Base-by-base conservation (phyloP, 768 basidiomycete species). In the Austroboletus eburneus region DNA sequence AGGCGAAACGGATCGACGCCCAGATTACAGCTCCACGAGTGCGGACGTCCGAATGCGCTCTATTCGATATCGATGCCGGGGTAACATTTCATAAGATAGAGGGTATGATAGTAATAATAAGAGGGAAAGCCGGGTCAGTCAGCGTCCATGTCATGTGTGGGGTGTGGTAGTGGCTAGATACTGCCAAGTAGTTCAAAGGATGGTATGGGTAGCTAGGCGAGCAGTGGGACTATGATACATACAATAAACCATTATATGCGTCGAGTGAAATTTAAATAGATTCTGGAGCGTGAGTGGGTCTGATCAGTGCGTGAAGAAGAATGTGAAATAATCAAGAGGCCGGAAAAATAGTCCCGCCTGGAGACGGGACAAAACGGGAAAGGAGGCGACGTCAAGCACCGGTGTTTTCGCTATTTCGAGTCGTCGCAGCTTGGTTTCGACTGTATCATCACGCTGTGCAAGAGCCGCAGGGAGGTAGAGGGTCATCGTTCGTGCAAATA, bases 401-500 rank as follows among this genome's bases (percentile, higher is more conserved):
- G 35, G 45, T 2, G 34, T 43, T 38, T n/a, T n/a, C n/a, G n/a
- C n/a, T n/a, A n/a, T n/a, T n/a, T n/a, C 16, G 9, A 16, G 12
- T 27, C 29, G 23, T 20, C 32, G 45, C 36, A 20, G 42, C 14
- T 2, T 40, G 52, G 30, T 54, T 43, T 52, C 32, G 32, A 20
- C 9, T 10, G 39, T 38, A 51, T 38, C 42, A 42, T 25, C 9
- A 39, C 12, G 43, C 33, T 23, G 34, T 24, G 37, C 37, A 12
- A 9, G 9, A 32, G 37, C 3, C 30, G 16, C 52, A 42, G 20
- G 12, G 7, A 10, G 30, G 12, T 27, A 14, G n/a, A n/a, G 24
- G 29, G 48, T 57, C 49, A 67, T 54, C 55, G 63, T 24, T 45
- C 43, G 4, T 42, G 57, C 37, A 45, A 39, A 32, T 56, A 32